A percentile compares a stretch with the other conserved stretches of the same genome.
Evolutionary conservation across 768 basidiomycete species (phyloP).

Genomic region (Lactarius tabidus): DNA sequence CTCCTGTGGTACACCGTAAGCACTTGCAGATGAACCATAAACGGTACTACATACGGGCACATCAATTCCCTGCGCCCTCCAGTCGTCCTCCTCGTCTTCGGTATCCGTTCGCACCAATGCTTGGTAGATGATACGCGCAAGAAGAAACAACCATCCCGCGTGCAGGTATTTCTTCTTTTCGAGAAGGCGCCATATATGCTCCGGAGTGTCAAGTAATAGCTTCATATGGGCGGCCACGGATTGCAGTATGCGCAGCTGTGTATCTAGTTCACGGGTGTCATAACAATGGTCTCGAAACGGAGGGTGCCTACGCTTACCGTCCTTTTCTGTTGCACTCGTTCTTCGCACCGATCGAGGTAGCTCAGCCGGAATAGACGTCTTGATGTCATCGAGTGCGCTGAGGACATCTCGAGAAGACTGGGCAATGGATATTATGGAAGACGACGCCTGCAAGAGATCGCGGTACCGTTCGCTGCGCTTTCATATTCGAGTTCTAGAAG

Average conservation of each 20-base stretch:
- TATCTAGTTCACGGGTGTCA: conserved; percentile 41
- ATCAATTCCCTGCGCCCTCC: conserved; percentile 57
- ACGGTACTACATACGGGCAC: conserved; percentile 45
- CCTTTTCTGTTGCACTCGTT: conserved; percentile 10
- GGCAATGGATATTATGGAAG: conserved; percentile 76
- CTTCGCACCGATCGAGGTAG: conserved; percentile 12
- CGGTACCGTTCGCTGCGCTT: conserved; percentile 85
- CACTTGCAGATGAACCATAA: background rate
- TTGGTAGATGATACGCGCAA: conserved; percentile 81
- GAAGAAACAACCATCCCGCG: conserved; percentile 84
- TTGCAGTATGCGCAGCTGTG: conserved; percentile 64
- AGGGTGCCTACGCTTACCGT: conserved; percentile 20
- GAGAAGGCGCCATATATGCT: conserved; percentile 85
- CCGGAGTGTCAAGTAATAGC: conserved; percentile 86
- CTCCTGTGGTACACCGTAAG: conserved; percentile 41
- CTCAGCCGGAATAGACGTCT: conserved; percentile 42
- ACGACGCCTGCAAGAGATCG: conserved; percentile 79
- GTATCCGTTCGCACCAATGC: conserved; percentile 61
- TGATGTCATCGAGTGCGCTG: conserved; percentile 60
- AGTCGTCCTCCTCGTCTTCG: conserved; percentile 58
- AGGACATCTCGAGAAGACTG: conserved; percentile 62
- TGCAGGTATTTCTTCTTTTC: conserved; percentile 75
- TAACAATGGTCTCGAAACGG: background rate
- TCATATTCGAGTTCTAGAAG: conserved; percentile 41
- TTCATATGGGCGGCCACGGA: conserved; percentile 85